These are phyloP conservation scores for Lepidium africanum DNA, from an alignment of 345 rosid species.

Conservation along the genomic window DNA sequence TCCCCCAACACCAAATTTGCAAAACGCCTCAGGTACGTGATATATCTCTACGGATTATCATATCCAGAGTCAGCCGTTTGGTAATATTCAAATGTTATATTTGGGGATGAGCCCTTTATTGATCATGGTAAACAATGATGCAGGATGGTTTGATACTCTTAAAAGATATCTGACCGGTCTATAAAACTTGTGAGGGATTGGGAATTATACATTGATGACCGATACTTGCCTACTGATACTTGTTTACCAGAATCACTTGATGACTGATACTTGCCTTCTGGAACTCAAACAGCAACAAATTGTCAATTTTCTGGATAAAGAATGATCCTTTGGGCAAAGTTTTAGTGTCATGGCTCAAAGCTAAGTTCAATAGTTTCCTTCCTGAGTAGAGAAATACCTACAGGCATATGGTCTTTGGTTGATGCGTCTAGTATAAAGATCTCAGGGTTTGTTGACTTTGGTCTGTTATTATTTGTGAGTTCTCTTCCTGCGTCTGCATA, in stretches of 20 bases:
- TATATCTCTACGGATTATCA: conserved; percentile 9
- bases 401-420: background rate
- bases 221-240: conserved; percentile 20
- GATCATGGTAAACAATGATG: conserved; percentile 26
- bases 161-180: conserved; percentile 10
- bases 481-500: background rate
- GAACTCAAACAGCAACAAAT: background rate
- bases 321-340: background rate
- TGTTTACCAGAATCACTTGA: no score
- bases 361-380: background rate
- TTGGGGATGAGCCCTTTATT: conserved; percentile 3
- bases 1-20: conserved; percentile 16
- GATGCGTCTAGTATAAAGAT: conserved; percentile 1
- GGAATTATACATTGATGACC: conserved; percentile 4
- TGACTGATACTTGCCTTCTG: conserved; percentile 17
- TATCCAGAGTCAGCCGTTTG: conserved; percentile 4
- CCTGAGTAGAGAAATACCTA: background rate
- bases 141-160: conserved; percentile 24
- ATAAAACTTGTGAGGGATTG: conserved; percentile 23
- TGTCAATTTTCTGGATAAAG: background rate
- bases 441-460: background rate
- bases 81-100: conserved; percentile 25
- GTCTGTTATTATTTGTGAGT: background rate
- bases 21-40: conserved; percentile 26
- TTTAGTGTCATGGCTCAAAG: conserved; percentile 3